These are phyloP conservation scores for Aspergillus diversus DNA, from an alignment of 495 filamentous ascomycete species.

Conservation along the genomic window DNA sequence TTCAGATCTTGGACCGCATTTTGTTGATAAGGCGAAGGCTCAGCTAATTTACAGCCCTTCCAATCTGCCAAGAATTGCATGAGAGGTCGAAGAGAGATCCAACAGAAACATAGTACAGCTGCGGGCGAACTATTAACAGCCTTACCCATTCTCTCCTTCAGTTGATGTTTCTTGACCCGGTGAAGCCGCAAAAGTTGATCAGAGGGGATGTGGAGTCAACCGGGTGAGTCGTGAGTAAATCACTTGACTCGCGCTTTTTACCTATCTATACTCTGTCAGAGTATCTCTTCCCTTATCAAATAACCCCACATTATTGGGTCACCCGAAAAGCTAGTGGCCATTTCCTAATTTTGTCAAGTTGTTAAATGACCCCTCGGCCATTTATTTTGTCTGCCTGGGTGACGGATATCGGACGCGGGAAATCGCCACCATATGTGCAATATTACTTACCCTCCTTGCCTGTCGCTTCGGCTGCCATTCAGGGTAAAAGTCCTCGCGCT, in stretches of 20 bases:
- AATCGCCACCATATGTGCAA: background rate
- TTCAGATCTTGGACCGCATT: no score
- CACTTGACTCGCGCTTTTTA: no score
- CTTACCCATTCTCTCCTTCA: no score
- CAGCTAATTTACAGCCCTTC: no score
- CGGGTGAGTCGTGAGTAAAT: background rate
- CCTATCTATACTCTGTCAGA: no score
- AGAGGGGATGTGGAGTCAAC: background rate
- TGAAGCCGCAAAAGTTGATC: no score
- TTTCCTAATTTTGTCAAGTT: background rate
- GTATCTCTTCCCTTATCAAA: conserved; percentile 7
- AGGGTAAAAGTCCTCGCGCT: background rate
- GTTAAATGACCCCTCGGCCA: background rate
- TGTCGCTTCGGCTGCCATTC: background rate
- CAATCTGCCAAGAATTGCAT: no score
- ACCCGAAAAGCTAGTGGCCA: conserved; percentile 3
- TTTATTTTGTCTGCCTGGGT: background rate
- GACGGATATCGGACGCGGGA: background rate
- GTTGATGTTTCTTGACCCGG: no score
- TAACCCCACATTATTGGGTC: conserved; percentile 6
- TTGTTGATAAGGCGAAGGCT: no score
- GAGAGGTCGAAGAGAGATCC: no score
- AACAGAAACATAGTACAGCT: no score
- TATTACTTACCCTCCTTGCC: background rate
- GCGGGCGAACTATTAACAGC: no score